A percentile compares a stretch with the other conserved stretches of the same genome.
Evolutionary conservation across 2,329 filamentous ascomycete genomes (phyloP).

Genomic region (Eurotiales sp.): DNA sequence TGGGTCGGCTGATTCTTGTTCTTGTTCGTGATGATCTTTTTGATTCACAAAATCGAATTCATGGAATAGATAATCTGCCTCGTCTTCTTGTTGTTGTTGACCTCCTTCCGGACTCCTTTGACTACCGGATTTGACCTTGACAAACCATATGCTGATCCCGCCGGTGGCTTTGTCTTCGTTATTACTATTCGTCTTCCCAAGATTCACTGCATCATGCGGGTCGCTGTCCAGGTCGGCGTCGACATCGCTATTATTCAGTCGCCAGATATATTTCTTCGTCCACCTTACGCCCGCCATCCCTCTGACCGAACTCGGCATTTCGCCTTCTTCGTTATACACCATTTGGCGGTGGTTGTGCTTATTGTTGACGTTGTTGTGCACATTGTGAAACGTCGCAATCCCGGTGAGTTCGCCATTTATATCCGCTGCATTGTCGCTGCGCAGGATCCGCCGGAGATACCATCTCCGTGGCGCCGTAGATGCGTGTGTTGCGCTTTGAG

Average conservation of each 20-base stretch:
- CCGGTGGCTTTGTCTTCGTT: constrained; percentile 7
- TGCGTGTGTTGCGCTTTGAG: neutral
- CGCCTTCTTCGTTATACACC: constrained; percentile 42
- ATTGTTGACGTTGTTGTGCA: constrained; percentile 17
- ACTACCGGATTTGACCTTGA: constrained; percentile 29
- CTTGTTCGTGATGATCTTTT: neutral
- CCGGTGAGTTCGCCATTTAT: constrained; percentile 40
- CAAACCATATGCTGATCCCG: constrained; percentile 44
- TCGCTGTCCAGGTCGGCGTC: neutral
- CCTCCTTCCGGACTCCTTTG: neutral
- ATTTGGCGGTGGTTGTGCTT: constrained; percentile 20
- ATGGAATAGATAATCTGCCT: constrained; percentile 44
- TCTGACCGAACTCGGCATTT: constrained; percentile 29
- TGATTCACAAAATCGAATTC: constrained; percentile 32
- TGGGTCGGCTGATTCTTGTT: neutral
- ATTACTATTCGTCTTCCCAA: no score
- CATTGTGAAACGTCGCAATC: constrained; percentile 34
- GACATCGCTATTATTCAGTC: constrained; percentile 18
- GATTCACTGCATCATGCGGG: no score
- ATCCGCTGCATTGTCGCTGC: constrained; percentile 39
- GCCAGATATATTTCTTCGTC: constrained; percentile 46
- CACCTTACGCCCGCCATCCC: constrained; percentile 28
- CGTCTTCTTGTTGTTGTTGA: constrained; percentile 25
- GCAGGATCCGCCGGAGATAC: constrained; percentile 22
- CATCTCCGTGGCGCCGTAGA: constrained; percentile 5